Evolutionary conservation across 208 protist genomes (phyloP), one percentile per base, ranked within the genome.

Genomic region (Crithidia sp.): DNA sequence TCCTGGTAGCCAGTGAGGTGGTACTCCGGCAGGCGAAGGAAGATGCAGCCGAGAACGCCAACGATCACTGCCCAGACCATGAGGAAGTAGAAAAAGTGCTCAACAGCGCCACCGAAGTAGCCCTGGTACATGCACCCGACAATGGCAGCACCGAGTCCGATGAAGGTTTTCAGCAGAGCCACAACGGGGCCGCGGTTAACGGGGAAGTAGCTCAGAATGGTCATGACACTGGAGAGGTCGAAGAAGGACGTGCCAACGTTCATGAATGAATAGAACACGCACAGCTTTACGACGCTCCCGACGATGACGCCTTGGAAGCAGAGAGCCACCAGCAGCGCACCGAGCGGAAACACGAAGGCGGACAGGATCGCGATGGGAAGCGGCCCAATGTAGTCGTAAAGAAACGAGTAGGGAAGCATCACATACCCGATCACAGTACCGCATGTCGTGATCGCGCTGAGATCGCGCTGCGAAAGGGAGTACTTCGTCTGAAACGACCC

Each of bases 21-120:
- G 72, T 94, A 94, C 9, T 75, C 59, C 41, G 89, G 89, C 17
- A 90, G 71, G 19, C 83, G 74, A 28, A 90, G 61, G 49, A 91
- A 81, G 47, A 85, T 19, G 8, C 82, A 49, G 7, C 74, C 72
- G 14, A 87, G 41, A 41, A 81, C 67, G 13, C 77, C 75, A 36
- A 78, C 76, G 6, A 84, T 73, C 9, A 76, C 58, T 0, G 68
- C 75, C 19, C 80, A 60, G 9, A 61, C 62, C 52, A 89, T 81
- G 58, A 93, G 69, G 64, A 90, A 88, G 74, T 83, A 90, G 62
- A 93, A 83, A 54, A 81, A 86, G 55, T 69, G 43, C 39, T 53
- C 67, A 2, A 68, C 55, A 10, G 78, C 54, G 47, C 70, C 52
- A 50, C 52, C 59, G 57, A 90, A 90, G 74, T 84, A 88, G n/a